A percentile compares a stretch with the other conserved stretches of the same genome.
Conservation (phyloP, 345 rosid genomes). For the Eucalyptus camaldulensis region DNA sequence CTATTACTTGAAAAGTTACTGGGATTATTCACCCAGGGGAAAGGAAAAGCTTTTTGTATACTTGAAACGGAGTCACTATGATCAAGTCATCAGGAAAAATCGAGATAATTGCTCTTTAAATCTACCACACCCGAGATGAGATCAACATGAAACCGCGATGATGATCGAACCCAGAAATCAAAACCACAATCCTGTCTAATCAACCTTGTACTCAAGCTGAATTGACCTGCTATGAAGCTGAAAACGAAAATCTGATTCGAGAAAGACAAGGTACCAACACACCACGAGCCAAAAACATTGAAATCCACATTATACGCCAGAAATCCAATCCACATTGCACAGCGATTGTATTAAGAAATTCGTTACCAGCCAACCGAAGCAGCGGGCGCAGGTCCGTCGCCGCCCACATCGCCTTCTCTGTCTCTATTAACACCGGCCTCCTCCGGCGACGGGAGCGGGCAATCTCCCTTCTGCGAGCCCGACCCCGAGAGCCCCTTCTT, state of each 20-base stretch:
- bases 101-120: background rate
- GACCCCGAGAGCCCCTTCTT: background rate
- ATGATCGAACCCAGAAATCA: background rate
- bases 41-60: background rate
- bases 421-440: slow-evolving; percentile 15
- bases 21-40: background rate
- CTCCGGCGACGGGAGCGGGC: slow-evolving; percentile 12
- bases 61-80: background rate
- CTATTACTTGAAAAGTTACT: background rate
- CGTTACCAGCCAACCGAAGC: background rate
- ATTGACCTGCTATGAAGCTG: background rate
- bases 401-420: slow-evolving; percentile 13
- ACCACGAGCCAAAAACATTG: background rate
- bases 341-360: background rate
- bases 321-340: background rate
- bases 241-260: background rate
- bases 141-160: background rate
- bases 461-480: background rate
- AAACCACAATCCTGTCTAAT: background rate
- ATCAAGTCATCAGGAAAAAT: background rate
- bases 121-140: background rate
- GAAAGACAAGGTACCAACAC: background rate
- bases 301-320: background rate
- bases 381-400: background rate
- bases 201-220: background rate